Evolutionary conservation across 2,329 filamentous ascomycete species (phyloP), one percentile per base, ranked within the genome.

Genomic region (Aspergillus jensenii): DNA sequence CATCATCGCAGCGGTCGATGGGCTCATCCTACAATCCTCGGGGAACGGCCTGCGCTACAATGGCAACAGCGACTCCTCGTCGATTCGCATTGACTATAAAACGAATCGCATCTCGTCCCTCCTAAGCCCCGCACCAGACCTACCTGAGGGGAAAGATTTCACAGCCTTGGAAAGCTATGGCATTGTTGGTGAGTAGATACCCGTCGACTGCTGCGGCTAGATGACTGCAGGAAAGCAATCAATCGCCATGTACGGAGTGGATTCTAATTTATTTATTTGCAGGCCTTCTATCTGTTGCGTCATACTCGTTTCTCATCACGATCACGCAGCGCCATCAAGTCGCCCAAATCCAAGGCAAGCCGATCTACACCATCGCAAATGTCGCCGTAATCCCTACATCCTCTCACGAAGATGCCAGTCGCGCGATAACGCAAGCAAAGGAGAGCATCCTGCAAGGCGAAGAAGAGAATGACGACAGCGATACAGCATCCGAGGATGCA

Each of bases 241-340:
- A 37, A 37, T 37, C 14, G 14, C 11, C 15, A 25, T 33, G 27
- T 9, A 21, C 3, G 21, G 21, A 21, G 21, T 21, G 11, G 9
- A 14, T 27, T 53, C 51, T 55, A 31, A 51, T 39, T 12, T 3
- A 39, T 39, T 5, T 19, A 35, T 15, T n/a, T 57, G 39, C 44
- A 98, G 93, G 95, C 21, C 79, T 99, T 1, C 84, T 99, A 45
- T 91, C 87, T 37, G 85, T 98, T 59, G 90, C 92, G 21, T 89
- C 87, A 39, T 84, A 88, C 27, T 90, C 87, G 62, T 98, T 93
- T 74, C 84, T 99, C 6, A 84, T 99, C 58, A 89, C 91, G 11
- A 96, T 99, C 67, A 92, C 89, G 21, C 85, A 87, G 58, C 90
- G 93, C 47, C 85, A 96, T 68, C 90, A 96, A 73, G 92, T 98